These are phyloP conservation scores for Zymoseptoria tritici DNA, from an alignment of 2,329 filamentous ascomycete species.

Conservation along the genomic window DNA sequence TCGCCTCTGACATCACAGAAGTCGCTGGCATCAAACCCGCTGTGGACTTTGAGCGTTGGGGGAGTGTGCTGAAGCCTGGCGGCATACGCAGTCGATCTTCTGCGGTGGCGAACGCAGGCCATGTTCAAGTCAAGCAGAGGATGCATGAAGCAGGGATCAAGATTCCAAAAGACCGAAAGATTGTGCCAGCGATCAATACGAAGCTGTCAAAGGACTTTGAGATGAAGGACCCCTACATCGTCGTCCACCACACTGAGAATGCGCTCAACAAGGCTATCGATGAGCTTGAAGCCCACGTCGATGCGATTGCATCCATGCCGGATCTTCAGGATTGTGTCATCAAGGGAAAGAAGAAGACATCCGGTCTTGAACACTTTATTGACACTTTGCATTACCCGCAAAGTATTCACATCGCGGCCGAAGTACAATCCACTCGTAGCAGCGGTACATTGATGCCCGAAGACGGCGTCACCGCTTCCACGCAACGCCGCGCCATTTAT, in stretches of 20 bases:
- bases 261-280: slow-evolving; percentile 5
- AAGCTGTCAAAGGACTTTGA: background rate
- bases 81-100: background rate
- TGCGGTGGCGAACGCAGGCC: background rate
- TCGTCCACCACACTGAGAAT: slow-evolving; percentile 1
- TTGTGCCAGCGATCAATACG: background rate
- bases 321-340: background rate
- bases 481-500: slow-evolving; percentile 1
- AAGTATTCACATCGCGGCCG: background rate
- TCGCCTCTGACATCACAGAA: slow-evolving; percentile 50
- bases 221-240: slow-evolving; percentile 1
- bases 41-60: background rate
- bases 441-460: background rate
- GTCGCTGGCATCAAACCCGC: slow-evolving; percentile 17
- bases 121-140: slow-evolving; percentile 1
- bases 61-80: background rate
- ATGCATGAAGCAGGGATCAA: slow-evolving; percentile 5
- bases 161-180: slow-evolving; percentile 1
- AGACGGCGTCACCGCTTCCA: background rate
- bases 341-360: background rate
- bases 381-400: slow-evolving; percentile 3
- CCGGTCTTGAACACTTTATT: background rate
- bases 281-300: background rate
- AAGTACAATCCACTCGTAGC: background rate
- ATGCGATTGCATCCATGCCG: background rate